Base-by-base conservation (phyloP, 2,329 filamentous ascomycete genomes). In the Pestalotiopsis sp. region DNA sequence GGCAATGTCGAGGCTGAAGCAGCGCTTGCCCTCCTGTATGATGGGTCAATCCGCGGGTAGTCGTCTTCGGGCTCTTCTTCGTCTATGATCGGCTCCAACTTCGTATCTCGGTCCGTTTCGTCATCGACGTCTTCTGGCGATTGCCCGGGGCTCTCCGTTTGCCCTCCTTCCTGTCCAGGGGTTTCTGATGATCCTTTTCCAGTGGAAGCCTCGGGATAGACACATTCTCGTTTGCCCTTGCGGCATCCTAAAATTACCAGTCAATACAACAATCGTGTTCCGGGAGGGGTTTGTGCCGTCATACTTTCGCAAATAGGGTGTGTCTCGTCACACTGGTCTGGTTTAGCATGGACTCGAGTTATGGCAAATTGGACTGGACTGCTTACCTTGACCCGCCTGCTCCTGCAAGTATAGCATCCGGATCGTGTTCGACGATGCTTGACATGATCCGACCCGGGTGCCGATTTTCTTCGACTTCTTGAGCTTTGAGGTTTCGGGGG, bases 351-450 rank as follows among this genome's bases (percentile, higher is more conserved):
- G 69, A 75, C 69, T 57, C 59, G 41, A 57, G 55, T 17, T 65
- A 20, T 14, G 13, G 27, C 58, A 27, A 41, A 45, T 55, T 52
- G n/a, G 17, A 20, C 14, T 64, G 64, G 17, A 23, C 14, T 64
- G 64, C 77, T 72, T 83, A 90, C 90, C 86, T 92, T 98, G 65
- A 98, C 95, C 79, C 96, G 89, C 73, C 96, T 89, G 75, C 91
- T 91, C 69, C 96, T 89, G 80, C 96, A 99, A 61, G 95, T 98
- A 72, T 86, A 98, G 82, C 96, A 99, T 36, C 96, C 96, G 71
- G 94, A 98, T 74, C 96, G 88, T 58, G 96, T 98, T 73, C 96
- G 90, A 70, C 95, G 92, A 79, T 98, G 95, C 81, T 98, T 98
- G 73, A 97, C 92, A 76, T 92, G 91, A 70, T 97, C 93, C 62